Evolutionary conservation across 2,329 filamentous ascomycete species (phyloP), one percentile per base, ranked within the genome.

Genomic region (Ilyonectria destructans): DNA sequence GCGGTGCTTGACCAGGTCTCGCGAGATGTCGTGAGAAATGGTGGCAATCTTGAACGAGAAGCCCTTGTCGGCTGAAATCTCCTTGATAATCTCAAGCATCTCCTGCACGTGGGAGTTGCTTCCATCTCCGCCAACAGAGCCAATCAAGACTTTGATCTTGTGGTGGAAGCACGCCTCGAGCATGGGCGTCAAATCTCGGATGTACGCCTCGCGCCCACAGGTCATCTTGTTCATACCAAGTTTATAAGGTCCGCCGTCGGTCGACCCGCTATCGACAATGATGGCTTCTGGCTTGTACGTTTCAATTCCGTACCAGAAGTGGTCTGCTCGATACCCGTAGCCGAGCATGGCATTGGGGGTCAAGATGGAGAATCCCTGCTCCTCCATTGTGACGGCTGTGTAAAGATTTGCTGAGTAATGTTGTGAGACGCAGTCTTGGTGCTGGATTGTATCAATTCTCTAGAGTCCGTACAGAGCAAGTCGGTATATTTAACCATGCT

Each of bases 41-140:
- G 77, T 77, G 1, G 74, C 71, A 3, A 79, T 63, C 56, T 78
- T 80, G 70, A 81, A 78, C 1, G 61, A 26, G 45, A 77, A 80
- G 0, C 73, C 75, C 3, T 76, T 66, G 9, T 75, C 71, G 6
- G 73, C 37, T 3, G 77, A 71, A 45, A 82, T 78, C 17, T 82
- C 80, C 3, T 69, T 57, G 12, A 85, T 76, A 43, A 85, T 81
- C 1, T 77, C 77, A 0, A 82, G 46, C 72, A 84, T 80, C 51
- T 80, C 79, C 13, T 79, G 70, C 2, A 85, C 83, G 69, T 85
- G 83, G 3, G 68, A 75, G 58, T 82, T 78, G 31, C 70, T 73
- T 17, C 73, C 75, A 79, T 83, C 83, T 1, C 83, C 83, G 2
- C 83, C 83, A 1, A 76, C 82, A 2, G 82, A 84, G 2, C 78